Base-by-base conservation (phyloP, 2,329 filamentous ascomycete species). In the Pseudogymnoascus sp. region DNA sequence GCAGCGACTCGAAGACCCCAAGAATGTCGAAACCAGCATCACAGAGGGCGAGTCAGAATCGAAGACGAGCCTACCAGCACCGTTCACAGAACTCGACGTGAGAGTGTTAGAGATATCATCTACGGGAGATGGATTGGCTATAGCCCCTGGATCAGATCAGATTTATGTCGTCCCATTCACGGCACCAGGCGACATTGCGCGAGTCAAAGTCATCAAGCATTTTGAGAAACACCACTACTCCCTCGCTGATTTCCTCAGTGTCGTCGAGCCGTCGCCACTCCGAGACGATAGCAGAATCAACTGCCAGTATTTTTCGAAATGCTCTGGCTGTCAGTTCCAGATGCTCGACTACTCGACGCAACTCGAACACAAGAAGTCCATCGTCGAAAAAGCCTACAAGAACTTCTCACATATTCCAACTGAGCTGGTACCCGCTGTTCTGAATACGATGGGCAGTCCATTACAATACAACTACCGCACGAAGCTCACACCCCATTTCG, bases 401-500 rank as follows among this genome's bases (percentile, higher is more conserved):
- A 93, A 96, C 78, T 99, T 97, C 77, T 96, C 93, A 13, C 86
- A 91, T 65, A 81, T 99, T 6, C 81, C 89, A 0, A 84, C 89
- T 0, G 86, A 89, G 64, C 79, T 89, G 19, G 80, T 97, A 1
- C 95, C 95, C 1, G 72, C 82, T 2, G 83, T 97, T 63, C 83
- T 82, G 60, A 89, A 96, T 67, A 99, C 95, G 7, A 92, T 97
- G 70, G 90, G 89, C 59, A 96, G 91, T 44, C 95, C 95, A 2
- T 76, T 96, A 66, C 87, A 96, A 76, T 97, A 96, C 75, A 90
- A 88, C 63, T 99, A 99, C 79, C 86, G 95, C 62, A 99, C 95
- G 19, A 99, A 99, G 77, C 82, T 99, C 68, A 99, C 95, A 16
- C 95, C 95, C 29, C 95, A 99, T 76, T 99, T 97, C 73, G 89